Evolutionary conservation across 139 green algal species (phyloP), one percentile per base, ranked within the genome.

Genomic region (Yamagishiella unicocca): DNA sequence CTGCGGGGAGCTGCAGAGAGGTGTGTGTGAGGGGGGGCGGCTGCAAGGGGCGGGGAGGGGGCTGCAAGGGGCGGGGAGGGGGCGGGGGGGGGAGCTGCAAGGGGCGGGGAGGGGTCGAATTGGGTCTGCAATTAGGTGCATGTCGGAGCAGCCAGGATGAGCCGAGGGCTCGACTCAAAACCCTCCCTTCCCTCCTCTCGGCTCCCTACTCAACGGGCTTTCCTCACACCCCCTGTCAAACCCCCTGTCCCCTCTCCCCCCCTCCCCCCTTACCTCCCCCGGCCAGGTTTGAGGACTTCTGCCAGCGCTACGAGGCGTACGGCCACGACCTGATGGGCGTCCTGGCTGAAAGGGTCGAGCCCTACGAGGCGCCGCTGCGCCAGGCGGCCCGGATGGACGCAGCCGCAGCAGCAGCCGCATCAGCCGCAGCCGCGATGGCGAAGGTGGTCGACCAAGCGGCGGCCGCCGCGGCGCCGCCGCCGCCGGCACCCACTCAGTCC

Each of bases 291-390:
- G 17, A 38, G 29, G 42, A 64, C n/a, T 77, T 86, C 61, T 14
- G 31, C 33, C 29, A 50, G 43, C 33, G 43, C 0, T 86, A 86
- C 80, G 80, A 86, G 33, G 42, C 29, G n/a, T 78, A 67, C 43
- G 80, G 80, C 27, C 4, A 53, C 29, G 80, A 86, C 45, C 3
- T 77, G 38, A 86, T 86, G 80, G 50, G 33, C 21, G 31, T 86
- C 7, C 64, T 86, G 80, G 33, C 80, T n/a, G 62, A 77, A 64
- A 19, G 46, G 0, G 8, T 77, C 24, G 62, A 86, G 19, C 40
- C 58, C 5, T 64, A 64, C 29, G 42, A 62, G 29, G 25, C 27
- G 19, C 37, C 12, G 21, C 37, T 84, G 27, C 54, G 53, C 12
- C 72, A 37, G 7, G 31, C 45, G 3, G 46, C 43, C 43, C 35